A percentile compares a stretch with the other conserved stretches of the same genome.
Conservation (phyloP, 1,284 basidiomycete genomes). For the Cystobasidium sp. region DNA sequence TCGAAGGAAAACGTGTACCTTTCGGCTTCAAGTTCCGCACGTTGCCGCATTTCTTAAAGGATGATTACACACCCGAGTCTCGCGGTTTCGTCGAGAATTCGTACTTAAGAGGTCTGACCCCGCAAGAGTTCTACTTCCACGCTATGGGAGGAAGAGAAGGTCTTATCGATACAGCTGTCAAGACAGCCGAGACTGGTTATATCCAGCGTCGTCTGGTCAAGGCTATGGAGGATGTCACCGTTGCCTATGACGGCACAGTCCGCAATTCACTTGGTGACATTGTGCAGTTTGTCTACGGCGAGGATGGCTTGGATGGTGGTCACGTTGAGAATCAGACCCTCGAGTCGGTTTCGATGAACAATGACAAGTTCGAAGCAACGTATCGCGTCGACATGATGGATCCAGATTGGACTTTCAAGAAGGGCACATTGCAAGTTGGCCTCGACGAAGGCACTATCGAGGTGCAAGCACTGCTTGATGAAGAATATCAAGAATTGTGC, state of each 20-base stretch:
- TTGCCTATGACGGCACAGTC: slow-evolving; percentile 97
- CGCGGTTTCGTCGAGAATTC: slow-evolving; percentile 99
- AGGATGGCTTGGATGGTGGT: slow-evolving; percentile 98
- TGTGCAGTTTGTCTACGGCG: slow-evolving; percentile 95
- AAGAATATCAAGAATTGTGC: slow-evolving; percentile 78
- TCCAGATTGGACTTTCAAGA: slow-evolving; percentile 60
- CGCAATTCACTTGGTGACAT: slow-evolving; percentile 95
- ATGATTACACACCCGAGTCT: slow-evolving; percentile 98
- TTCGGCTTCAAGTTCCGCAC: slow-evolving; percentile 98
- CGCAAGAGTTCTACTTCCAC: slow-evolving; percentile 99
- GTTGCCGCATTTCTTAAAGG: slow-evolving; percentile 96
- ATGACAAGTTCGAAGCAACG: slow-evolving; percentile 83
- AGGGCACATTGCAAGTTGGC: slow-evolving; percentile 86
- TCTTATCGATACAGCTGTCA: slow-evolving; percentile 98
- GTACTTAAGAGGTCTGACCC: slow-evolving; percentile 94
- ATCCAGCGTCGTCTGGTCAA: slow-evolving; percentile 98
- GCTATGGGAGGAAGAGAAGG: slow-evolving; percentile 99
- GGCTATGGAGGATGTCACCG: slow-evolving; percentile 95
- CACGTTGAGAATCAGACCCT: slow-evolving; percentile 95
- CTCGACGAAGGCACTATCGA: slow-evolving; percentile 80
- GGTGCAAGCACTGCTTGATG: slow-evolving; percentile 86
- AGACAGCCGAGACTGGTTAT: slow-evolving; percentile 99
- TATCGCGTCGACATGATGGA: slow-evolving; percentile 93
- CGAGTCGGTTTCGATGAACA: slow-evolving; percentile 81
- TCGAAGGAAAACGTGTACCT: slow-evolving; percentile 96